phyloP scores from a whole-genome alignment of 495 filamentous ascomycete species.

The Thozetella sp. region DNA sequence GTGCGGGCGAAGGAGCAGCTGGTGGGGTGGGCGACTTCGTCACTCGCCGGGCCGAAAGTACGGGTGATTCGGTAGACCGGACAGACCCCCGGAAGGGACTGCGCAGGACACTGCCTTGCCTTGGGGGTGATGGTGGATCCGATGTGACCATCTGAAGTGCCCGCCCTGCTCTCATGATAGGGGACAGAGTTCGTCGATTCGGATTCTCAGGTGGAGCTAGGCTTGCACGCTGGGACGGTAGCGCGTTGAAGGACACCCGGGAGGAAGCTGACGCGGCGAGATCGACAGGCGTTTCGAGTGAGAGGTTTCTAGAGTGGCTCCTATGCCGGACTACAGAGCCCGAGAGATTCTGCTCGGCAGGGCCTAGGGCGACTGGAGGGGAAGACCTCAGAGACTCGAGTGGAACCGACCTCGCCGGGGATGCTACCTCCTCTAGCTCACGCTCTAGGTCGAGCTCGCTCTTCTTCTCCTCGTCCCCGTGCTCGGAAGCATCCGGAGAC shows the following conservation, averaged over 20 bases:
- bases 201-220: slow-evolving; percentile 20
- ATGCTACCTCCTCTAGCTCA: slow-evolving; percentile 10
- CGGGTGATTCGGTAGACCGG: slow-evolving; percentile 29
- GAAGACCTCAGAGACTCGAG: slow-evolving; percentile 28
- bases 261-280: slow-evolving; percentile 15
- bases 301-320: slow-evolving; percentile 14
- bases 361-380: slow-evolving; percentile 19
- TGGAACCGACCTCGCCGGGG: slow-evolving; percentile 1
- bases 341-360: background rate
- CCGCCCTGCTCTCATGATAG: slow-evolving; percentile 51
- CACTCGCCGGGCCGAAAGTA: slow-evolving; percentile 5
- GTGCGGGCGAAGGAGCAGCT: background rate
- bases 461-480: slow-evolving; percentile 5
- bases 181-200: slow-evolving; percentile 45
- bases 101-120: slow-evolving; percentile 39
- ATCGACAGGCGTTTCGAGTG: slow-evolving; percentile 30
- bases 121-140: slow-evolving; percentile 49
- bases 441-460: background rate
- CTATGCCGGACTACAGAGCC: slow-evolving; percentile 10
- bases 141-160: slow-evolving; percentile 53
- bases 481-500: slow-evolving; percentile 40
- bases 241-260: slow-evolving; percentile 2
- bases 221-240: slow-evolving; percentile 8
- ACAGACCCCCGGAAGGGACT: slow-evolving; percentile 53
- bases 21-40: slow-evolving; percentile 7